These are phyloP conservation scores for Whalleya microplaca DNA, from an alignment of 2,329 filamentous ascomycete species.

Conservation along the genomic window DNA sequence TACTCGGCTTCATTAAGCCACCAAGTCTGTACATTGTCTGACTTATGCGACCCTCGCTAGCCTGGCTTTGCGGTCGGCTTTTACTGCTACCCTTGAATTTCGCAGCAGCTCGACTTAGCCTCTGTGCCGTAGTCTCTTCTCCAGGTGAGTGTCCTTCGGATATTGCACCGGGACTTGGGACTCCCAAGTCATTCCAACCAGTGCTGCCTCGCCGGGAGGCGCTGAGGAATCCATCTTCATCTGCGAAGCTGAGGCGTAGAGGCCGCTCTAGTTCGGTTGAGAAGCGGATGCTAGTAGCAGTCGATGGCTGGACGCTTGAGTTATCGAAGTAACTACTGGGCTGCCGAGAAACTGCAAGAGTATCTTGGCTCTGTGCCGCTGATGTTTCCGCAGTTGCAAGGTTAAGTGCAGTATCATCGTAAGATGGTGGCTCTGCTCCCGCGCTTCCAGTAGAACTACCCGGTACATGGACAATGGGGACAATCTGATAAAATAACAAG, in stretches of 20 bases:
- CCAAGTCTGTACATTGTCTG: conserved; percentile 60
- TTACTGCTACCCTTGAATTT: conserved; percentile 53
- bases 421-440: conserved; percentile 60
- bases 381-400: conserved; percentile 40
- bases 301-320: conserved; percentile 37
- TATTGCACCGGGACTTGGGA: conserved; percentile 43
- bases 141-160: conserved; percentile 46
- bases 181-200: conserved; percentile 50
- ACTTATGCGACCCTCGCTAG: conserved; percentile 61
- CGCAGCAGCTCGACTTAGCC: conserved; percentile 61
- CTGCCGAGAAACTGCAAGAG: conserved; percentile 39
- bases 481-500: conserved; percentile 91
- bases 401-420: conserved; percentile 55
- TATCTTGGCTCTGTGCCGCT: conserved; percentile 34
- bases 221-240: conserved; percentile 43
- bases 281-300: conserved; percentile 55
- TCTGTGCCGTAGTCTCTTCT: conserved; percentile 58
- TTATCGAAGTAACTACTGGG: conserved; percentile 52
- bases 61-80: conserved; percentile 62
- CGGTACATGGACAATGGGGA: conserved; percentile 77
- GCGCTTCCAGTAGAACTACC: conserved; percentile 51
- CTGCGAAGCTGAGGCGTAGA: conserved; percentile 51
- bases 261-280: conserved; percentile 58
- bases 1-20: conserved; percentile 55
- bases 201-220: conserved; percentile 53